These are phyloP conservation scores for Fusarium nanum DNA, from an alignment of 2,329 filamentous ascomycete species.

Conservation along the genomic window DNA sequence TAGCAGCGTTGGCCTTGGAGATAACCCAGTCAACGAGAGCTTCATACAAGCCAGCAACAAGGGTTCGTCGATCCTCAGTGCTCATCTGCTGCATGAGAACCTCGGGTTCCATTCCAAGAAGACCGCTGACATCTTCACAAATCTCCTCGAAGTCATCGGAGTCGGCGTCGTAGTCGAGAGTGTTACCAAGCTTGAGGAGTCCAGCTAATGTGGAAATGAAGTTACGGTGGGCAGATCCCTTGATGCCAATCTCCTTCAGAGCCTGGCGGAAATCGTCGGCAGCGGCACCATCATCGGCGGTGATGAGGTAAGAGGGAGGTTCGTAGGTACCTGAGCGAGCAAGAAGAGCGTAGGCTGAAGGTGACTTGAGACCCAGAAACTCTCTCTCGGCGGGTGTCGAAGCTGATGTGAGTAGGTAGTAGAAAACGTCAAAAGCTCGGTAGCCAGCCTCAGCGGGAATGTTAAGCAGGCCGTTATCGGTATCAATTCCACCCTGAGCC, in stretches of 20 bases:
- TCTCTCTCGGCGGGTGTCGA: constrained; percentile 91
- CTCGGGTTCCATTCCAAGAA: constrained; percentile 89
- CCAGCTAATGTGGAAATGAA: constrained; percentile 88
- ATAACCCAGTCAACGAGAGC: constrained; percentile 96
- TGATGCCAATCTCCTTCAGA: constrained; percentile 93
- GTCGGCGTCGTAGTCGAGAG: constrained; percentile 85
- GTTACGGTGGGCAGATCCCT: constrained; percentile 82
- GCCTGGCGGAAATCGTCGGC: constrained; percentile 92
- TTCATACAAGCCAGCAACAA: constrained; percentile 92
- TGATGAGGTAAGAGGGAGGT: constrained; percentile 88
- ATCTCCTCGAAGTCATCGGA: constrained; percentile 85
- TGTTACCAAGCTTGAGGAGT: constrained; percentile 91
- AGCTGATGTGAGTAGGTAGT: constrained; percentile 92
- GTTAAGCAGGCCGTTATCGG: constrained; percentile 79
- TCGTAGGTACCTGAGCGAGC: constrained; percentile 86
- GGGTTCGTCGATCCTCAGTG: constrained; percentile 83
- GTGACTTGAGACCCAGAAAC: constrained; percentile 82
- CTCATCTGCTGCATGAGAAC: constrained; percentile 81
- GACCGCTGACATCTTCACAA: constrained; percentile 88
- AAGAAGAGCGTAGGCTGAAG: constrained; percentile 81
- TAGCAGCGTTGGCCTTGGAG: constrained; percentile 85
- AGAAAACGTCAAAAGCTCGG: constrained; percentile 97
- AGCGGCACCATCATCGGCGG: constrained; percentile 90
- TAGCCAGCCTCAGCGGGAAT: constrained; percentile 84
- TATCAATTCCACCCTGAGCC: constrained; percentile 90